Evolutionary conservation across 106 monocot genomes (phyloP), one percentile per base, ranked within the genome.

Genomic region (Acorus gramineus): DNA sequence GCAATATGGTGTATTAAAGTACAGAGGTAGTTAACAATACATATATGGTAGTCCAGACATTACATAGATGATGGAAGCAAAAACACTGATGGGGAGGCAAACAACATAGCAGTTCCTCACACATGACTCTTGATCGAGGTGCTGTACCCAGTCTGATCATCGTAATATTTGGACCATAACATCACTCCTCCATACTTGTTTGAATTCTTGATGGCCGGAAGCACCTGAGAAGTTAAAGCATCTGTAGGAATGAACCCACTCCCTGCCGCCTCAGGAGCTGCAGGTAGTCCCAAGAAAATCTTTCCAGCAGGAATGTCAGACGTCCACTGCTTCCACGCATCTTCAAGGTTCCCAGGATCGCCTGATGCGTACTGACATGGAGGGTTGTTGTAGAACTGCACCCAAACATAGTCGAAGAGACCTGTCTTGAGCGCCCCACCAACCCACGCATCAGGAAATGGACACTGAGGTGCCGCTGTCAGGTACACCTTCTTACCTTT

Each of bases 241-340:
- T 44, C 49, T 14, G 60, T 44, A 5, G 60, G 58, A 58, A 77
- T 48, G 52, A 62, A 77, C 14, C 77, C 77, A 43, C 66, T 77
- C 0, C 60, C 52, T 0, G 77, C 77, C 2, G 77, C 71, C 3
- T 51, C 44, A 5, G 47, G 46, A 42, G 70, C 56, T 1, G 77
- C 77, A 45, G 77, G 77, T 10, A 77, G 69, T 4, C 77, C 77
- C 59, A 73, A 7, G 63, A 73, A 73, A 5, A 73, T 9, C 28
- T 50, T 55, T n/a, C 57, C 57, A 11, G 73, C 50, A 2, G 12
- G 55, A 49, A 73, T 14, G 46, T 13, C 50, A 28, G 61, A 44
- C 3, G 73, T 44, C 73, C 73, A 73, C 11, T 42, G 28, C 7
- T 57, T 65, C 73, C 73, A 73, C 9, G 58, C 47, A 13, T n/a